Percentiles rank a stretch among this genome's conserved stretches.
Conservation (phyloP, 2,329 filamentous ascomycete genomes). For the Pseudogymnoascus sp. region DNA sequence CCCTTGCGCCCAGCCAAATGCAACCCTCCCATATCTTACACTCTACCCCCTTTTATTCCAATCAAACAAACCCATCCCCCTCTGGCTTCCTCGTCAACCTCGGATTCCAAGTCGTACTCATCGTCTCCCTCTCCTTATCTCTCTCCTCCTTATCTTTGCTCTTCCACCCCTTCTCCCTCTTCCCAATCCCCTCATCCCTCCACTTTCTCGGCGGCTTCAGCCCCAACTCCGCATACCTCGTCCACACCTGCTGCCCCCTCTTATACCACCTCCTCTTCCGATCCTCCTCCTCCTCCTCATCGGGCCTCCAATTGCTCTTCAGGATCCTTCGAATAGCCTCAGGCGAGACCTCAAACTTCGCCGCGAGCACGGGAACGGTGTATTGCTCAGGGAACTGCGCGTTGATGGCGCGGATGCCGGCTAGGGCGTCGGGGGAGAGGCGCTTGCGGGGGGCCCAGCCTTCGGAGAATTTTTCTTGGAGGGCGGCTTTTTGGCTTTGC, state of each 20-base stretch:
- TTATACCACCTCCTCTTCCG: conserved; percentile 57
- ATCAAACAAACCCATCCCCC: conserved; percentile 4
- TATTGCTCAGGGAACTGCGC: conserved; percentile 70
- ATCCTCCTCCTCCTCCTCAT: conserved; percentile 47
- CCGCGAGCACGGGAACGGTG: conserved; percentile 65
- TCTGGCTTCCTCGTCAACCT: conserved; percentile 5
- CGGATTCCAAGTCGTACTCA: conserved; percentile 10
- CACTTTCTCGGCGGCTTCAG: conserved; percentile 56
- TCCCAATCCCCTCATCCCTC: conserved; percentile 38
- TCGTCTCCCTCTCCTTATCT: neutral
- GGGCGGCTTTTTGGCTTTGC: conserved; percentile 67
- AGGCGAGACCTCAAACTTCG: conserved; percentile 77
- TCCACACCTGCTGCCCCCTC: conserved; percentile 55
- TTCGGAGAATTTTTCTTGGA: conserved; percentile 72
- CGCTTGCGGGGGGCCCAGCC: conserved; percentile 80
- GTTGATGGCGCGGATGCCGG: conserved; percentile 82
- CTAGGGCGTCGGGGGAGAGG: conserved; percentile 83
- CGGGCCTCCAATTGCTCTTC: conserved; percentile 67
- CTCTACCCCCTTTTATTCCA: no score
- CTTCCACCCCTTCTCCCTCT: conserved; percentile 15
- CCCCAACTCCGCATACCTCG: conserved; percentile 52
- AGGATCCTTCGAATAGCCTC: conserved; percentile 86
- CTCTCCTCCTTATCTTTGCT: conserved; percentile 12
- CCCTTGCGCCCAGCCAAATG: conserved; percentile 2
- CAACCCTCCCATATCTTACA: neutral